Evolutionary conservation across 805 yeast genomes (phyloP), one percentile per base, ranked within the genome.

Genomic region (Scheffersomyces ergatensis): DNA sequence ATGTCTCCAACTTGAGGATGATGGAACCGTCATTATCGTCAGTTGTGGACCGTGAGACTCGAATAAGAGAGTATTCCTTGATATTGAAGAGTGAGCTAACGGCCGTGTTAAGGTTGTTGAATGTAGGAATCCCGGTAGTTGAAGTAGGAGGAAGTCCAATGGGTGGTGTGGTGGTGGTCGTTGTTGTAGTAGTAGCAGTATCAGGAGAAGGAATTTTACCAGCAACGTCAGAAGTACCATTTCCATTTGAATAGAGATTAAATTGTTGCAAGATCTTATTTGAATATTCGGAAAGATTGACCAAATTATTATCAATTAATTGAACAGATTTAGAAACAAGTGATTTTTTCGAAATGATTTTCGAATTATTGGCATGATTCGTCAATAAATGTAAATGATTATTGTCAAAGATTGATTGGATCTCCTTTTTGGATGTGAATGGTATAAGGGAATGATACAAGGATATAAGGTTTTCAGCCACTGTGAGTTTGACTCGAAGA

Each of bases 21-120:
- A 70, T 63, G 4, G 80, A 70, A 3, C 81, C 81, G 11, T 77
- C 78, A 32, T 56, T 58, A 44, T 74, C 80, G 21, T 67, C 63
- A 2, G 81, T 74, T 2, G 82, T 77, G 1, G 81, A 77, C 43
- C 82, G 58, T 2, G 83, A 77, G 11, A 78, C 74, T 34, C 83
- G 60, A 7, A 78, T 60, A 19, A 77, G 49, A 1, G 80, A 63
- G 52, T 67, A 78, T 11, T 70, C 67, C 4, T 55, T 54, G 4
- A 63, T 33, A 3, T 67, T 67, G 52, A 77, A 78, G 11, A 76
- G 49, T 2, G 65, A 54, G 30, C 58, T 55, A 0, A 77, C 63
- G 0, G 82, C 81, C 0, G 73, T 70, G 46, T 73, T 71, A 19
- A 78, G 66, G 3, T 72, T 60, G 41, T 65, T 64, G 52, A 65